Conservation (phyloP, 2,329 filamentous ascomycete species). For the Fusarium sp. region DNA sequence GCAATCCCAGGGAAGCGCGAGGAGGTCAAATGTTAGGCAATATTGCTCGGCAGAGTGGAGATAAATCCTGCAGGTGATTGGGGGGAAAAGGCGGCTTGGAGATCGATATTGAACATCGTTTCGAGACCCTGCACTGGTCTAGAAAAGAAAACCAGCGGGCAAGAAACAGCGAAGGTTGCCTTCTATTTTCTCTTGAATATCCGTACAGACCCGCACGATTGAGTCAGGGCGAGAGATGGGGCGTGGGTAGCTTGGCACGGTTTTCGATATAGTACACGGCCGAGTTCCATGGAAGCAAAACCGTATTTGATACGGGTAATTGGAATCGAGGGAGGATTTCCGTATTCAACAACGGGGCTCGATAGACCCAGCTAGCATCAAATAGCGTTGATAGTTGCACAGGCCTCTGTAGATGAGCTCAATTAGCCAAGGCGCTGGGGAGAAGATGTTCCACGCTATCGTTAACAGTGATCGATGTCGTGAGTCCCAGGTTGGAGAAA, state of each 20-base stretch:
- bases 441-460: neutral
- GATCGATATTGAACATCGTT: conserved; percentile 44
- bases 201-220: conserved; percentile 28
- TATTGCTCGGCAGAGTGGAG: conserved; percentile 35
- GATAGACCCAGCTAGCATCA: conserved; percentile 29
- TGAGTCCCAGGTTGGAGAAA: conserved; percentile 12
- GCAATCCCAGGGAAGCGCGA: conserved; percentile 12
- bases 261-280: conserved; percentile 25
- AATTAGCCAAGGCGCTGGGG: conserved; percentile 26
- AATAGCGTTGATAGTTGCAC: conserved; percentile 28
- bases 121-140: conserved; percentile 32
- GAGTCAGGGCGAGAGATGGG: conserved; percentile 38
- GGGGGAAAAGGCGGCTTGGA: conserved; percentile 33
- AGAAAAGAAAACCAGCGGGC: conserved; percentile 32
- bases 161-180: conserved; percentile 39
- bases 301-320: conserved; percentile 15
- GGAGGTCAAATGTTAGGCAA: conserved; percentile 31
- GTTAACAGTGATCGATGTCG: neutral
- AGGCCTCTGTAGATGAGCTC: conserved; percentile 18
- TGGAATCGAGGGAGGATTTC: conserved; percentile 16
- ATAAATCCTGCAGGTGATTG: conserved; percentile 31
- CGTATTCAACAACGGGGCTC: conserved; percentile 10
- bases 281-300: conserved; percentile 16
- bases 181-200: conserved; percentile 11
- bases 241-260: conserved; percentile 25